These are phyloP conservation scores for Somion occarium DNA, from an alignment of 1,284 basidiomycete genomes.

Conservation along the genomic window DNA sequence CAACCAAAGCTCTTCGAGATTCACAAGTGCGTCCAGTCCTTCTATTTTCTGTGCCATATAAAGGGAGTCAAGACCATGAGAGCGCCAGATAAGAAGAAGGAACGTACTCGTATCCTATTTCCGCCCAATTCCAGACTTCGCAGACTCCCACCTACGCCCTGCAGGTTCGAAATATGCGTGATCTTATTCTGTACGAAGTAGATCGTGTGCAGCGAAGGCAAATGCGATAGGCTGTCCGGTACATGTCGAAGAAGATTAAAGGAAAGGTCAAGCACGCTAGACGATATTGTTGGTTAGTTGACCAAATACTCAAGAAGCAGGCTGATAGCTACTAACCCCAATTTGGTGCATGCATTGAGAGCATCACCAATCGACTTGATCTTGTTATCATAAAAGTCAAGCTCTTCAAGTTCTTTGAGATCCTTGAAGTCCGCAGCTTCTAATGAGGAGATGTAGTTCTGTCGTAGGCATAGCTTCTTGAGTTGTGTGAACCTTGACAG, in stretches of 20 bases:
- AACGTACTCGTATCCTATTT: conserved; percentile 77
- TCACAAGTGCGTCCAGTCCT: conserved; percentile 76
- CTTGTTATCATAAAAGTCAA: conserved; percentile 96
- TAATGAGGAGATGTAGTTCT: conserved; percentile 79
- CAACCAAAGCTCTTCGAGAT: conserved; percentile 91
- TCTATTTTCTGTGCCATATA: conserved; percentile 69
- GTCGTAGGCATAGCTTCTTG: conserved; percentile 81
- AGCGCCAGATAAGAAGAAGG: background rate
- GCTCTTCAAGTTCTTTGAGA: conserved; percentile 75
- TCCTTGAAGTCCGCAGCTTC: conserved; percentile 62
- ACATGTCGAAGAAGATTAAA: conserved; percentile 86
- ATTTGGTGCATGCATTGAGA: conserved; percentile 53
- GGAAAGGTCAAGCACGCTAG: conserved; percentile 84
- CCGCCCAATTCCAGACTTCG: conserved; percentile 91
- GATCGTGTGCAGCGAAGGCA: conserved; percentile 68
- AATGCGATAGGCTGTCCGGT: conserved; percentile 55
- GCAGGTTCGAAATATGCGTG: conserved; percentile 66
- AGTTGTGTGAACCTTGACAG: conserved; percentile 72
- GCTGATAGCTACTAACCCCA: conserved; percentile 58
- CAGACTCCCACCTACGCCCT: conserved; percentile 57
- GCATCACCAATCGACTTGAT: conserved; percentile 71
- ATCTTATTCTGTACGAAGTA: conserved; percentile 99
- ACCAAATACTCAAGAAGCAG: background rate
- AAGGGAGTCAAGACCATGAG: background rate
- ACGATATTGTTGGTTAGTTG: background rate